Evolutionary conservation across 768 basidiomycete genomes (phyloP).

Genomic region (Pleurotus cornucopiae): DNA sequence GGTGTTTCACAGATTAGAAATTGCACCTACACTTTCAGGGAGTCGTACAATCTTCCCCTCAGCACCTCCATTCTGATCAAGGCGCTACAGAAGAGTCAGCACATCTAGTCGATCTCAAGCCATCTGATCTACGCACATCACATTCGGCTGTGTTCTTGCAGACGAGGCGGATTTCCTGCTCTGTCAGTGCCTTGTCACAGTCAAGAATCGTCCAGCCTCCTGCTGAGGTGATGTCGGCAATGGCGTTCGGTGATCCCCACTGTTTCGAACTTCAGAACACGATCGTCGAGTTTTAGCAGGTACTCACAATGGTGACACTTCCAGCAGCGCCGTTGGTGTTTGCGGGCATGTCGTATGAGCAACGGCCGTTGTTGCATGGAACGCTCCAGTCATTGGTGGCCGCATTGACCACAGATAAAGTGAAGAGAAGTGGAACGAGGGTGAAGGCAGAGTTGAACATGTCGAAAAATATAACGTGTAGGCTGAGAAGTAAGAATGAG

Average conservation of each 20-base stretch:
- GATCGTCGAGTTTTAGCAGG: not conserved
- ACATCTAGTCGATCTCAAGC: conserved; percentile 23
- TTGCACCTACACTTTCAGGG: conserved; percentile 44
- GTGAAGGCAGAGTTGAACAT: conserved; percentile 2
- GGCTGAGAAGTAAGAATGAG: not conserved
- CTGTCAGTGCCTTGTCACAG: not conserved
- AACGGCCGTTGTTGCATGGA: conserved; percentile 8
- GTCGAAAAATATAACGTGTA: not conserved
- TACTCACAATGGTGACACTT: conserved; percentile 10
- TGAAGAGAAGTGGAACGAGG: not conserved
- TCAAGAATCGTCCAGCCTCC: conserved; percentile 2
- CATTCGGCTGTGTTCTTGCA: conserved; percentile 10
- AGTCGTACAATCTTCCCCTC: conserved; percentile 52
- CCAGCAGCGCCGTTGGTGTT: not conserved
- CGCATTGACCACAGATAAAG: not conserved
- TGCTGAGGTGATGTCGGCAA: conserved; percentile 1
- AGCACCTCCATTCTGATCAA: conserved; percentile 36
- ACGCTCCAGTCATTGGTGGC: not conserved
- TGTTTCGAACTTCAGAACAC: conserved; percentile 1
- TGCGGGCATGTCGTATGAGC: conserved; percentile 12
- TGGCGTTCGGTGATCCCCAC: conserved; percentile 1
- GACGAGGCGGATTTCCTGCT: conserved; percentile 9
- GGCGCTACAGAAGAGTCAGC: conserved; percentile 35
- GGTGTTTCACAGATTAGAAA: conserved; percentile 25
- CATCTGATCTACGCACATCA: conserved; percentile 29